Evolutionary conservation across 2,329 filamentous ascomycete genomes (phyloP), one percentile per base, ranked within the genome.

Genomic region (Didymella glomerata): DNA sequence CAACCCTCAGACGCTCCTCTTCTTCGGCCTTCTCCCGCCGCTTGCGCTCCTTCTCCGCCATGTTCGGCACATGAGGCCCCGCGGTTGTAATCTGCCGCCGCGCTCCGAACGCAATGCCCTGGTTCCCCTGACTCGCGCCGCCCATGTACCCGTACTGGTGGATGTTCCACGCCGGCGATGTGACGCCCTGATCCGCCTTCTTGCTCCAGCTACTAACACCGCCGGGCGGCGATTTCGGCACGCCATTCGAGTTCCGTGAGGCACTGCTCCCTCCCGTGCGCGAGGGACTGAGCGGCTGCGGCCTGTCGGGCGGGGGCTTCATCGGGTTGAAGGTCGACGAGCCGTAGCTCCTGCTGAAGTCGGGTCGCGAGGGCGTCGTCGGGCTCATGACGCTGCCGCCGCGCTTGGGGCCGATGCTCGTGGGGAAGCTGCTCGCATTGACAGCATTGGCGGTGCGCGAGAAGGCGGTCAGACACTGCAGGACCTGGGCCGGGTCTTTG

Each of bases 131-230:
- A 71, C 92, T 97, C 25, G 95, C 95, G 48, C 95, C 95, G 57
- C 95, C 95, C 90, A 98, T 95, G 78, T 97, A 99, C 8, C 95
- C 77, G 74, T 99, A 99, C 75, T 99, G 95, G 57, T 93, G 90
- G 68, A 98, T 98, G 75, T 98, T 99, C 95, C 95, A 99, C 1
- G 95, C 95, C 0, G 95, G 95, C 25, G 89, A 84, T 1, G 93
- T 97, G 44, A 84, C 85, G 16, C 86, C 86, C 76, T 97, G 91
- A 67, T 97, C 92, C 54, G 86, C 85, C 76, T 86, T 91, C 76
- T 88, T 96, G 77, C 91, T 96, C 95, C 95, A 98, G 78, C 88
- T 96, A 74, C 91, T 97, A 62, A 94, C 86, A n/a, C 82, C 79
- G 14, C 83, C 81, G 28, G 77, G 72, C 4, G 80, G 77, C 38